Conservation (phyloP, 1,139 yeast genomes). For the Suhomyces coccinellae region DNA sequence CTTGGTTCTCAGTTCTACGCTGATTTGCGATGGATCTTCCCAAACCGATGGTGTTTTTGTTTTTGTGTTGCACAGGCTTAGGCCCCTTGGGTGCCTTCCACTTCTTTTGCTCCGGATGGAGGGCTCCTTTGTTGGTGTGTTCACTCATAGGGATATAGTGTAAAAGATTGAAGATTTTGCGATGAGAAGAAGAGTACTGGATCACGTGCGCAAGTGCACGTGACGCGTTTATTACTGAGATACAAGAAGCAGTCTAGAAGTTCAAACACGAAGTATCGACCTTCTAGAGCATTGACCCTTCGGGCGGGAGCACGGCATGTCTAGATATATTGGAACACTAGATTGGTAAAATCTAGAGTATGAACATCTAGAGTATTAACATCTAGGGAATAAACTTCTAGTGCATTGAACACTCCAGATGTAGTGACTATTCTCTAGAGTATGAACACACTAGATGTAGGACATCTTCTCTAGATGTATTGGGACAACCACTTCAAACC, state of each 20-base stretch:
- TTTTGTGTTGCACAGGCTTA: slow-evolving; percentile 80
- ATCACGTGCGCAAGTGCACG: slow-evolving; percentile 3
- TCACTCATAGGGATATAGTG: slow-evolving; percentile 11
- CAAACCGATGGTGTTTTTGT: slow-evolving; percentile 79
- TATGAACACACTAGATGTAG: too few relatives aligned
- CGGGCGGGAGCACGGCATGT: too few relatives aligned
- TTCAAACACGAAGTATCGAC: too few relatives aligned
- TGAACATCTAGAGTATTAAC: too few relatives aligned
- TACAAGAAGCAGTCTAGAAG: background rate
- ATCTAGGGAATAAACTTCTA: too few relatives aligned
- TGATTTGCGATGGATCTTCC: slow-evolving; percentile 84
- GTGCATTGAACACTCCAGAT: too few relatives aligned
- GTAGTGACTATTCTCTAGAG: too few relatives aligned
- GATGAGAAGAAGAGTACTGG: slow-evolving; percentile 2
- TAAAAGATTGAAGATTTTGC: slow-evolving; percentile 5
- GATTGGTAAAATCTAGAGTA: too few relatives aligned
- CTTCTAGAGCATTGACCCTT: too few relatives aligned
- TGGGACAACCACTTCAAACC: slow-evolving; percentile 97
- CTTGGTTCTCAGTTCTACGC: slow-evolving; percentile 65
- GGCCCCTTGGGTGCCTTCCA: slow-evolving; percentile 85
- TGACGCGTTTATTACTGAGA: background rate
- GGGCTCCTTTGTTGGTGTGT: slow-evolving; percentile 37
- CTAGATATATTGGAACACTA: too few relatives aligned
- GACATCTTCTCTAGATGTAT: slow-evolving; percentile 48
- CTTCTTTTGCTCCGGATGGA: slow-evolving; percentile 51